Evolutionary conservation across 768 basidiomycete species (phyloP).

Genomic region (Leucosporidium creatinivorum): DNA sequence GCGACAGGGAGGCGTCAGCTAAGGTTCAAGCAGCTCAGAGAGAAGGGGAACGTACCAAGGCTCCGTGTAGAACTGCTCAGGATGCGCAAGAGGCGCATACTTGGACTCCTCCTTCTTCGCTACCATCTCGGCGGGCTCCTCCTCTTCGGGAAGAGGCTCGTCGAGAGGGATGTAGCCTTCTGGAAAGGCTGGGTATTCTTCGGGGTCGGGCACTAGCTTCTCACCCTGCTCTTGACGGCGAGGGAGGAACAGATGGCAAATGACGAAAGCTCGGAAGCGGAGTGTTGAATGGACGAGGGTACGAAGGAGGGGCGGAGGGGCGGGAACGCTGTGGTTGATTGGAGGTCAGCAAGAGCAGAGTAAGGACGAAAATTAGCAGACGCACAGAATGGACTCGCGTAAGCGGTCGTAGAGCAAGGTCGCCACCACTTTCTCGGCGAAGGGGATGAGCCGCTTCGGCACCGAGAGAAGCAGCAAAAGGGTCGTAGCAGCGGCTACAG

Average conservation of each 20-base stretch:
- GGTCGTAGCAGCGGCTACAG: slow-evolving; percentile 45
- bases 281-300: background rate
- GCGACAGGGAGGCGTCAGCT: background rate
- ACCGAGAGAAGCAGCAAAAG: slow-evolving; percentile 46
- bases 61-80: background rate
- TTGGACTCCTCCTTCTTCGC: background rate
- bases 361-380: background rate
- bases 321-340: background rate
- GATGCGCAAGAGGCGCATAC: background rate
- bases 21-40: background rate
- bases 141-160: background rate
- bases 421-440: background rate
- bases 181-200: background rate
- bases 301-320: background rate
- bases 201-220: background rate
- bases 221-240: background rate
- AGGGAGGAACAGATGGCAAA: slow-evolving; percentile 1
- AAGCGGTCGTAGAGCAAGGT: background rate
- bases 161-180: background rate
- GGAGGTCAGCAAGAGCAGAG: no score
- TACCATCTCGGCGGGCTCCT: background rate
- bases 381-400: background rate
- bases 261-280: background rate
- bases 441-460: slow-evolving; percentile 36
- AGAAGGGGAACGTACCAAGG: background rate